Base-by-base conservation (phyloP, 805 yeast species). In the Saccharomycopsis olivae region DNA sequence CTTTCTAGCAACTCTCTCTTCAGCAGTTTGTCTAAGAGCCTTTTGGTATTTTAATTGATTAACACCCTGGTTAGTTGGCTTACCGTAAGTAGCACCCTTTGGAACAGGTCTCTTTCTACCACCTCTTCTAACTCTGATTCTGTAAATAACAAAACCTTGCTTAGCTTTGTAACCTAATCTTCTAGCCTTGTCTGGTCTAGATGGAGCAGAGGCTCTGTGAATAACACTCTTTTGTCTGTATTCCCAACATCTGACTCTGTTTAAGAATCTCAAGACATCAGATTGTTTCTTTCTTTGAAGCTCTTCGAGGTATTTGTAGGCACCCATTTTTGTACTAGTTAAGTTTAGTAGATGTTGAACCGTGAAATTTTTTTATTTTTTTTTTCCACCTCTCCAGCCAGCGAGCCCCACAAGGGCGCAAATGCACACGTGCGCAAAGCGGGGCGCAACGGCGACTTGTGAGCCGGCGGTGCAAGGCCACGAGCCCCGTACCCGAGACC, bases 21-120 rank as follows among this genome's bases (percentile, higher is more conserved):
- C 98, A 62, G 98, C 98, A 61, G 96, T 88, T 59, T 95, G 77
- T 73, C 95, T 86, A 70, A 86, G 75, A 52, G 96, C 81, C 73
- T 89, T 86, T 78, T 92, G 98, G 94, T 87, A 88, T 77, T 92
- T 92, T 75, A 92, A 84, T 71, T 92, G 96, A 78, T 78, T 78
- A 58, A 92, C 92, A 85, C 98, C 98, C 76, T 86, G 95, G 94
- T 92, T 92, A 77, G 98, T 92, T 81, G 98, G 98, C 84, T 92
- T 92, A 85, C 98, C 98, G 81, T 92, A 89, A 68, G 97, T 92
- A 64, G 96, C 97, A 85, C 98, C 98, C 92, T 92, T 92, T 75
- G 94, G 87, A 62, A 82, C 96, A 61, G 96, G 96, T 76, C 95
- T 86, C 96, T 92, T 92, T 84, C 98, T 88, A 78, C 89, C 89